Evolutionary conservation across 495 filamentous ascomycete genomes (phyloP), one percentile per base, ranked within the genome.

Genomic region (Trichoderma asperelloides): DNA sequence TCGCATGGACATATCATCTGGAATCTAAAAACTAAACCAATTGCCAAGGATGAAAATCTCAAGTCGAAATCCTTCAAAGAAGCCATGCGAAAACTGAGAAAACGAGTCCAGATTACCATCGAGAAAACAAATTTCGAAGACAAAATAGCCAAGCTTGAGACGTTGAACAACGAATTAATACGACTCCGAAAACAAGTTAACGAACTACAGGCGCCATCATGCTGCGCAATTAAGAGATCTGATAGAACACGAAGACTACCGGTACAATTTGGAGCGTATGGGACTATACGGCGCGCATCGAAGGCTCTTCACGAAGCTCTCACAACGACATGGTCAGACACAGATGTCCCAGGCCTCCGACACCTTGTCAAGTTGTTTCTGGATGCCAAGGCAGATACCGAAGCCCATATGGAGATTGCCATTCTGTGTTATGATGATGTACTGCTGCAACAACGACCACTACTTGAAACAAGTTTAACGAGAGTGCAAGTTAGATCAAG

Each of bases 301-400:
- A 66, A 57, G 43, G 68, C 68, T 21, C 68, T 69, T 3, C 55
- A 69, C 55, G 65, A 69, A 18, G 68, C 65, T 15, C 63, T 69
- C 12, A 45, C 8, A 33, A 23, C 60, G 13, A 62, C 65, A 13
- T 69, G 68, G 68, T 66, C 68, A 1, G 64, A 33, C 15, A 23
- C 9, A 40, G 49, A 69, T 11, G 39, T 65, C 30, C 28, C 68
- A 8, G 25, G 57, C 7, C 49, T 68, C 16, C 37, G 30, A 25
- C 68, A 66, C 37, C 15, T 27, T 18, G 68, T 67, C 30, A 62
- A 39, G 60, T 65, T 69, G n/a, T 69, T 69, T 43, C 23, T 67
- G 23, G 57, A 69, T 21, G 62, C 68, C 28, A 63, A 64, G 40
- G 41, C 65, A 6, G 65, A 66, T 2, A 49, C 66, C 30, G 65